These are phyloP conservation scores for Podochytrium sp. DNA, from an alignment of 192 early-diverging fungal genomes.

Conservation along the genomic window DNA sequence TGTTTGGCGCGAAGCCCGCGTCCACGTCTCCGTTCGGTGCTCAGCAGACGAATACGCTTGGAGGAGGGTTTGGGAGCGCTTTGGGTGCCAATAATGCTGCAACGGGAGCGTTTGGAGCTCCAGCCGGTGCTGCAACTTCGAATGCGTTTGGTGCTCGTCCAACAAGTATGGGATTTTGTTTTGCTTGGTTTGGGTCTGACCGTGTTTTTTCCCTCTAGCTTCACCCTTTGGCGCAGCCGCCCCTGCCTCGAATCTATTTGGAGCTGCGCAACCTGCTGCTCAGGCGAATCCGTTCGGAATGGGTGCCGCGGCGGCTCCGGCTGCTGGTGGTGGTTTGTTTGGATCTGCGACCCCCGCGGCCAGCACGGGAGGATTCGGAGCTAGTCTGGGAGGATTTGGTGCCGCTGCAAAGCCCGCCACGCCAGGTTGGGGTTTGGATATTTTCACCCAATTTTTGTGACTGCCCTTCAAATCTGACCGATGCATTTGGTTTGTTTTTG, in stretches of 20 bases:
- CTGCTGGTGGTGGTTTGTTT: constrained; percentile 33
- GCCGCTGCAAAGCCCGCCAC: constrained; percentile 4
- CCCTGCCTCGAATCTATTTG: constrained; percentile 7
- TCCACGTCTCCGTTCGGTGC: constrained; percentile 39
- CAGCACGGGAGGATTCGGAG: not conserved
- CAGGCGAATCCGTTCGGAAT: constrained; percentile 20
- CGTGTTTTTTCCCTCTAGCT: not conserved
- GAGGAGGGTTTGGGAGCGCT: constrained; percentile 37
- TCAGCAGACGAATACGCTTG: constrained; percentile 28
- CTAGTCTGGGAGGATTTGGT: constrained; percentile 35
- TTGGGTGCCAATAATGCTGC: constrained; percentile 45
- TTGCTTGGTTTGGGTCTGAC: not conserved
- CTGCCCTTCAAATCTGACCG: not conserved
- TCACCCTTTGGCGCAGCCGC: constrained; percentile 22
- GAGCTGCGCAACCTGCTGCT: not conserved
- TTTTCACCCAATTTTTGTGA: not conserved
- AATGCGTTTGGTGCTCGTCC: constrained; percentile 43
- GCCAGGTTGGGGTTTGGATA: not conserved
- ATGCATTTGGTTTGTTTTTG: not conserved
- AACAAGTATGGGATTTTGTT: not conserved
- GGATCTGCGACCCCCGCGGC: constrained; percentile 28
- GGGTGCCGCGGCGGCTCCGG: not conserved
- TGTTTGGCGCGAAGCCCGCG: constrained; percentile 36
- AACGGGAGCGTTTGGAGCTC: constrained; percentile 17
- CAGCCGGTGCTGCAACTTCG: constrained; percentile 13